Evolutionary conservation across 768 basidiomycete genomes (phyloP).

Genomic region (Cubamyces lactineus): DNA sequence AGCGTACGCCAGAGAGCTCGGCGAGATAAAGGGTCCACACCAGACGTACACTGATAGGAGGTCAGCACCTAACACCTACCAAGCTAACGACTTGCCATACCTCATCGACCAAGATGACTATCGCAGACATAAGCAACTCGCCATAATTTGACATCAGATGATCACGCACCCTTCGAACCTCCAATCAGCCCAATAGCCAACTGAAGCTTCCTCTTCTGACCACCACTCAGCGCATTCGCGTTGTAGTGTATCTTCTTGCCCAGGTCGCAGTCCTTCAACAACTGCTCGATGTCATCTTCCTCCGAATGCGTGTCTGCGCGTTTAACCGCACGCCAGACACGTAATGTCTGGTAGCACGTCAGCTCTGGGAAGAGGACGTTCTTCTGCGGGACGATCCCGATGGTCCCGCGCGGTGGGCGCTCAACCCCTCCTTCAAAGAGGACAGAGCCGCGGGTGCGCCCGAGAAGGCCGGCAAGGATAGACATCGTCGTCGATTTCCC

Average conservation of each 20-base stretch:
- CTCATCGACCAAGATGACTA: slow-evolving; percentile 33
- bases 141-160: neutral
- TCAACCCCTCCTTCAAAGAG: slow-evolving; percentile 55
- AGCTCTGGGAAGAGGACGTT: slow-evolving; percentile 82
- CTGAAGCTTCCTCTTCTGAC: slow-evolving; percentile 83
- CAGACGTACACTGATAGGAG: slow-evolving; percentile 63
- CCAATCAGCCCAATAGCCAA: slow-evolving; percentile 81
- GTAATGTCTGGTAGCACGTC: slow-evolving; percentile 71
- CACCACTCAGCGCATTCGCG: slow-evolving; percentile 70
- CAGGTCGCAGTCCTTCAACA: slow-evolving; percentile 74
- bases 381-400: slow-evolving; percentile 84
- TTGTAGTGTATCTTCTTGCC: slow-evolving; percentile 69
- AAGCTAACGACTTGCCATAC: slow-evolving; percentile 13
- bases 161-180: slow-evolving; percentile 64
- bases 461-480: slow-evolving; percentile 64
- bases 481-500: slow-evolving; percentile 78
- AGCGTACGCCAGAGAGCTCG: slow-evolving; percentile 78
- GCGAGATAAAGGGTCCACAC: slow-evolving; percentile 80
- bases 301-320: slow-evolving; percentile 31
- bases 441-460: slow-evolving; percentile 60
- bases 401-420: slow-evolving; percentile 60
- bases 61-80: neutral
- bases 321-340: slow-evolving; percentile 76
- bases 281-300: slow-evolving; percentile 63
- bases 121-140: neutral